Conservation (phyloP, 1,139 yeast species). For the Lodderomyces beijingensis region DNA sequence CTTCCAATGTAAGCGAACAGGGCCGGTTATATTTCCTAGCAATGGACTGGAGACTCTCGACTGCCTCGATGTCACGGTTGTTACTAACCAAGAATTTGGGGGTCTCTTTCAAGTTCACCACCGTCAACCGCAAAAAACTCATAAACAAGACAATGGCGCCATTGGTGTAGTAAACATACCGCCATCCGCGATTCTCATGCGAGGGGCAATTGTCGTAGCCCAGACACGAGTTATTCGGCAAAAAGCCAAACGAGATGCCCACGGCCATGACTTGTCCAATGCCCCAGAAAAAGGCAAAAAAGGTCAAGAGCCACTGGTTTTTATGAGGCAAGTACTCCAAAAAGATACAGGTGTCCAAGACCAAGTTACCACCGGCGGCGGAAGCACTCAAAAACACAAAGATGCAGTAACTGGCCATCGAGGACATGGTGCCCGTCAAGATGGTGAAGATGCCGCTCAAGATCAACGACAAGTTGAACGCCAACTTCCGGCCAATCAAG, state of each 20-base stretch:
- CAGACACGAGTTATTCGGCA: constrained; percentile 26
- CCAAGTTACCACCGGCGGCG: constrained; percentile 58
- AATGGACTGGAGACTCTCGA: constrained; percentile 22
- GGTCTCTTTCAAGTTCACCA: constrained; percentile 28
- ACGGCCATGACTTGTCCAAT: constrained; percentile 32
- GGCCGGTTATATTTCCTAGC: constrained; percentile 26
- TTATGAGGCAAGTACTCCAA: constrained; percentile 53
- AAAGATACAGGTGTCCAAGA: constrained; percentile 56
- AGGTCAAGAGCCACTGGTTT: constrained; percentile 40
- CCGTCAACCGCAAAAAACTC: constrained; percentile 23
- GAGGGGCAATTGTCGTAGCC: constrained; percentile 28
- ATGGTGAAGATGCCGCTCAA: constrained; percentile 43
- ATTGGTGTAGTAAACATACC: constrained; percentile 32
- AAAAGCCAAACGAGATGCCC: constrained; percentile 29
- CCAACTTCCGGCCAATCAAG: constrained; percentile 24
- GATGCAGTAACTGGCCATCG: constrained; percentile 45
- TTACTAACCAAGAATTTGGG: constrained; percentile 33
- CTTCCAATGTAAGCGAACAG: constrained; percentile 26
- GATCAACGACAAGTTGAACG: constrained; percentile 18
- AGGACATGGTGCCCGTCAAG: constrained; percentile 48
- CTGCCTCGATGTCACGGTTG: constrained; percentile 32
- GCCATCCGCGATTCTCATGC: constrained; percentile 30
- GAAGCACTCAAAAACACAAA: constrained; percentile 43
- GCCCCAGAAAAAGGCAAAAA: constrained; percentile 37
- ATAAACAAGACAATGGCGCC: constrained; percentile 27